phyloP scores from a whole-genome alignment of 202 grass and related monocot genomes.

The Schoenoplectus triqueter region DNA sequence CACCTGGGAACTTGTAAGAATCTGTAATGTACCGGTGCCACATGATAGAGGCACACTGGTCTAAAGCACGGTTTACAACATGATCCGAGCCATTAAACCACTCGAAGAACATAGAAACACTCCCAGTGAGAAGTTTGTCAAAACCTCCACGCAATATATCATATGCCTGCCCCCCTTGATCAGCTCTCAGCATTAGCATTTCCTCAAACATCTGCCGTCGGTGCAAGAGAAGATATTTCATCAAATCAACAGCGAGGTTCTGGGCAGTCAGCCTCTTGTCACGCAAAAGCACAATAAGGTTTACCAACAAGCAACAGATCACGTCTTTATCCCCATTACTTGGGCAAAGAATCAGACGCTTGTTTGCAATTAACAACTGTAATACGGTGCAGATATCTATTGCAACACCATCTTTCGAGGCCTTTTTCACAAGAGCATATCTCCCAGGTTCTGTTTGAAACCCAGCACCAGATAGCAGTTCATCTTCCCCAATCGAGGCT shows the following conservation, averaged over 20 bases:
- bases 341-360: conserved; percentile 88
- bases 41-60: conserved; percentile 90
- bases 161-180: conserved; percentile 61
- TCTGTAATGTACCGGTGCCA: conserved; percentile 89
- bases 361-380: conserved; percentile 91
- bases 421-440: conserved; percentile 52
- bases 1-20: conserved; percentile 95
- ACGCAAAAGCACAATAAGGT: conserved; percentile 82
- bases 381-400: conserved; percentile 90
- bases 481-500: conserved; percentile 85
- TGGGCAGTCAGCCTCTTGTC: conserved; percentile 82
- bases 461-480: conserved; percentile 73
- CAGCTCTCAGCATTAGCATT: conserved; percentile 77
- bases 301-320: conserved; percentile 88
- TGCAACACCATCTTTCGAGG: conserved; percentile 65
- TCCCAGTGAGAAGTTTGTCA: conserved; percentile 86
- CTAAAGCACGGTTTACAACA: conserved; percentile 81
- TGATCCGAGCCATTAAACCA: conserved; percentile 82
- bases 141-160: conserved; percentile 90
- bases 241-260: conserved; percentile 78
- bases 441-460: conserved; percentile 71
- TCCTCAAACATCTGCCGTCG: conserved; percentile 82
- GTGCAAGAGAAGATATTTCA: conserved; percentile 92
- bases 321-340: conserved; percentile 94
- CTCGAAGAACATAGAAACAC: conserved; percentile 73